Percentiles rank a stretch among this genome's conserved stretches.
phyloP scores from a whole-genome alignment of 148 eudicot genomes.

The Chenopodium album region DNA sequence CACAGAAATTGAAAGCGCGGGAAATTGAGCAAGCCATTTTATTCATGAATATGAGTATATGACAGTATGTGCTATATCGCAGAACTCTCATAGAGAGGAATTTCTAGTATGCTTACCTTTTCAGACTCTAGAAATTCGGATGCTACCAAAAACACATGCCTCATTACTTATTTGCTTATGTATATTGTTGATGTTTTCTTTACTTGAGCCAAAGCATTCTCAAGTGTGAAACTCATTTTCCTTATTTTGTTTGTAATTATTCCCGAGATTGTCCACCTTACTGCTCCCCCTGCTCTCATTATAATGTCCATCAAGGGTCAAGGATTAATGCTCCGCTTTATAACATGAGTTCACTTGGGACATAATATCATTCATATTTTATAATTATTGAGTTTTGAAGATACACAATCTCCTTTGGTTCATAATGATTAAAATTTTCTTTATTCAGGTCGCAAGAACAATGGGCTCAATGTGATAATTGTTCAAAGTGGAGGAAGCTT shows the following conservation, averaged over 20 bases:
- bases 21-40: not conserved
- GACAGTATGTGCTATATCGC: not conserved
- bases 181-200: not conserved
- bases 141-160: no score
- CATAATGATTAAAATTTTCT: conserved; percentile 2
- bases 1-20: not conserved
- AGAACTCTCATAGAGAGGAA: not conserved
- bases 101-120: not conserved
- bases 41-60: not conserved
- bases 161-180: no score
- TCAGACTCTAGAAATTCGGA: not conserved
- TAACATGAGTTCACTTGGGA: not conserved
- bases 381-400: not conserved
- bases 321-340: not conserved
- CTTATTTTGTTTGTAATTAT: not conserved
- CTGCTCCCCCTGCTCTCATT: not conserved
- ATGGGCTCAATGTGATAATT: conserved; percentile 90
- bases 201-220: not conserved
- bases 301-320: not conserved
- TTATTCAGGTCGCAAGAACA: conserved; percentile 71
- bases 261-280: not conserved
- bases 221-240: not conserved
- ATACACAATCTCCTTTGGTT: not conserved
- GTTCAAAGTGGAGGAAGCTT: conserved; percentile 84
- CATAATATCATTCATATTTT: not conserved